Evolutionary conservation across 1,284 basidiomycete species (phyloP), one percentile per base, ranked within the genome.

Genomic region (Porogramme epimiltina): DNA sequence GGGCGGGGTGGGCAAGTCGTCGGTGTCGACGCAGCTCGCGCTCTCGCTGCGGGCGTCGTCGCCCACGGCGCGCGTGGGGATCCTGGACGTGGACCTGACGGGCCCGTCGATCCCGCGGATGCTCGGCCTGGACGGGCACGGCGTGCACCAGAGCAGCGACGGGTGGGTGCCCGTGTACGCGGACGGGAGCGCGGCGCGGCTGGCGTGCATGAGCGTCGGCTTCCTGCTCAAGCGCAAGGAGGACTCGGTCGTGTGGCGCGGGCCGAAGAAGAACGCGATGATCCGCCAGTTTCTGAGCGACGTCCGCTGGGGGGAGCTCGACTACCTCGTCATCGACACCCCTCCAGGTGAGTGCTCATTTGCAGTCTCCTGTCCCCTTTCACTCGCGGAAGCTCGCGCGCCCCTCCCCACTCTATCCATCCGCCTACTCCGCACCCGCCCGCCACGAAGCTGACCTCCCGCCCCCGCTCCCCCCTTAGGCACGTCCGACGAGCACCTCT

Each of bases 241-340:
- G 46, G 95, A 98, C 67, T 91, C 89, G 15, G 94, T 99, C 33
- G 93, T 99, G 0, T 99, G 97, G 97, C 77, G 97, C 61, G 97
- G 97, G 0, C 97, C 97, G 31, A 99, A 99, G 81, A 99, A 99
- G 82, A 98, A 98, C 65, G 97, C 93, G 42, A 99, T 99, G 97
- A 98, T 99, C 64, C 79, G 95, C 63, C 97, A 99, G 75, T 99
- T 99, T 68, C 72, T 99, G 67, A 87, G 87, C 62, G 95, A 99
- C 65, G 97, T 99, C 11, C 75, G 94, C 55, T 99, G 97, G 97
- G 96, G 95, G 45, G 87, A 94, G 41, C 75, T 98, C 54, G 97
- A 99, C 73, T 99, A 95, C 74, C 77, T 99, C 44, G 85, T 99
- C 47, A 89, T 99, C 52, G 97, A 99, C 69, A 99, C 97, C 4